A percentile compares a stretch with the other conserved stretches of the same genome.
These are phyloP conservation scores for Aureobasidium lini DNA, from an alignment of 2,329 filamentous ascomycete genomes.

Conservation along the genomic window DNA sequence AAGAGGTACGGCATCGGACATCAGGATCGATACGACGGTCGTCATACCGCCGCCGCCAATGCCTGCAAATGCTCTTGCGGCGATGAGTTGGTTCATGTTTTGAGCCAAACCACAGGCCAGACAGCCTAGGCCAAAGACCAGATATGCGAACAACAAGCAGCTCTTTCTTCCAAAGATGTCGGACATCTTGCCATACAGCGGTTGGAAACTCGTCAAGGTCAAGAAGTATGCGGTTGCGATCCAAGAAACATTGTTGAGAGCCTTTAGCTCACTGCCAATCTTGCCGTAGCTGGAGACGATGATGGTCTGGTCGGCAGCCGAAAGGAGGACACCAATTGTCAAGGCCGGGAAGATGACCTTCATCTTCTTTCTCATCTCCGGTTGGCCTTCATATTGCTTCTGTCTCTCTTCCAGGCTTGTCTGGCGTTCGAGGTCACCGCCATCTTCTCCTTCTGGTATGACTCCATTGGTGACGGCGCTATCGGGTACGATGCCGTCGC, in stretches of 20 bases:
- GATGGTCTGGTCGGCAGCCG: constrained; percentile 69
- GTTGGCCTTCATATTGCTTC: constrained; percentile 37
- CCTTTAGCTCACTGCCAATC: constrained; percentile 68
- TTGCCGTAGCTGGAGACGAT: constrained; percentile 70
- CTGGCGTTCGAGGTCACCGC: constrained; percentile 29
- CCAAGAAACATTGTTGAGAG: constrained; percentile 69
- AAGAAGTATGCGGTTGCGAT: constrained; percentile 67
- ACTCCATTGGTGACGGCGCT: constrained; percentile 19
- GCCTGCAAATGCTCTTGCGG: constrained; percentile 54
- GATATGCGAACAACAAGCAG: constrained; percentile 57
- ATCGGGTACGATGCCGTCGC: constrained; percentile 23
- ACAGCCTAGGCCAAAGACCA: constrained; percentile 58
- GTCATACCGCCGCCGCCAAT: constrained; percentile 68
- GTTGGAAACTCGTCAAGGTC: constrained; percentile 67
- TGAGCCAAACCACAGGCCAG: constrained; percentile 55
- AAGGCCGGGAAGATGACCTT: constrained; percentile 50
- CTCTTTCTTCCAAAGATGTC: constrained; percentile 65
- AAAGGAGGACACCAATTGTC: constrained; percentile 60
- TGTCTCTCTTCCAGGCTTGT: constrained; percentile 24
- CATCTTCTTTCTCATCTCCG: constrained; percentile 43
- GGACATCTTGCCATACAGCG: constrained; percentile 62
- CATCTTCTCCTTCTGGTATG: constrained; percentile 16
- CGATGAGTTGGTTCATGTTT: constrained; percentile 58
- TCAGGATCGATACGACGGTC: constrained; percentile 59
- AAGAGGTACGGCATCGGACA: constrained; percentile 64